Percentiles rank a stretch among this genome's conserved stretches.
Conservation (phyloP, 1,139 yeast genomes). For the Barnettozyma hawaiiensis region DNA sequence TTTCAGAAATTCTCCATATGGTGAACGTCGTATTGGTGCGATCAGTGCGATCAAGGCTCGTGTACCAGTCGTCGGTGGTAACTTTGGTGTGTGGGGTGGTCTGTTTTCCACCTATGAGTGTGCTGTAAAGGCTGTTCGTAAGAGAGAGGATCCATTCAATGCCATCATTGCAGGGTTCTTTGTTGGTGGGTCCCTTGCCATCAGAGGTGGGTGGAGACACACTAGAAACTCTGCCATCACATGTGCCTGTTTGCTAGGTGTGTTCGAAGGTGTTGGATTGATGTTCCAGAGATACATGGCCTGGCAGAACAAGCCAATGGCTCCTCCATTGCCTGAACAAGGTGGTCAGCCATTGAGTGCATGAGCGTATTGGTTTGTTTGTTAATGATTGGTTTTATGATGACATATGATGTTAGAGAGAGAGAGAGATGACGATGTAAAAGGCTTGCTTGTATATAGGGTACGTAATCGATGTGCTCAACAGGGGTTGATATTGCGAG, state of each 20-base stretch:
- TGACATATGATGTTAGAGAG: not conserved
- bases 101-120: slow-evolving; percentile 93
- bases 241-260: slow-evolving; percentile 95
- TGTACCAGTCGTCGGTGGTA: slow-evolving; percentile 98
- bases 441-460: slow-evolving; percentile 7
- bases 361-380: not conserved
- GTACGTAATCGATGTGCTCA: not conserved
- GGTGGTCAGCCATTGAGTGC: slow-evolving; percentile 33
- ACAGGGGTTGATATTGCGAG: not conserved
- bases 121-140: slow-evolving; percentile 89
- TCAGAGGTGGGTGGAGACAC: slow-evolving; percentile 98
- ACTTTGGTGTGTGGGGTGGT: slow-evolving; percentile 99
- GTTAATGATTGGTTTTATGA: slow-evolving; percentile 7
- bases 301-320: slow-evolving; percentile 74
- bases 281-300: slow-evolving; percentile 91
- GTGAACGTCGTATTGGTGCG: slow-evolving; percentile 90
- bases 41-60: slow-evolving; percentile 87
- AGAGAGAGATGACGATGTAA: not conserved
- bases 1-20: slow-evolving; percentile 94
- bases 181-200: slow-evolving; percentile 96
- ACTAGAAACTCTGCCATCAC: slow-evolving; percentile 95
- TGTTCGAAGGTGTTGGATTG: slow-evolving; percentile 97
- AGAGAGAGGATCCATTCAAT: slow-evolving; percentile 98
- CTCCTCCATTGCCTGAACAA: slow-evolving; percentile 67
- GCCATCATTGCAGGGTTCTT: slow-evolving; percentile 97